A percentile compares a stretch with the other conserved stretches of the same genome.
These are phyloP conservation scores for Phlyctochytrium planicorne DNA, from an alignment of 192 early-diverging fungal species.

Conservation along the genomic window DNA sequence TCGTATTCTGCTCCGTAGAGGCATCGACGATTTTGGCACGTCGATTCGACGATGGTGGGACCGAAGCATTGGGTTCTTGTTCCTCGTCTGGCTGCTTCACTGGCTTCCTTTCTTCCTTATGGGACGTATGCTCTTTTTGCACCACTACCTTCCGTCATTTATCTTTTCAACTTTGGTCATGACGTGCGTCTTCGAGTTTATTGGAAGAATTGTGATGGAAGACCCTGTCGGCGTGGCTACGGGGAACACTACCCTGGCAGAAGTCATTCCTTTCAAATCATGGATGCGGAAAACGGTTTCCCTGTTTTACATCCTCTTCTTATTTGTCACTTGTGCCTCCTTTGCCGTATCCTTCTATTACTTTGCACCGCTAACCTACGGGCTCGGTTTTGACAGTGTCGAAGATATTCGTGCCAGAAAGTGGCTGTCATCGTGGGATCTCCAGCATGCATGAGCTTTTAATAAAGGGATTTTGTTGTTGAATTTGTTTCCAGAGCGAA, in stretches of 20 bases:
- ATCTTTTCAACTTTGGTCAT: conserved; percentile 78
- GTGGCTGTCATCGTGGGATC: conserved; percentile 80
- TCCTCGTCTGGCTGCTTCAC: conserved; percentile 81
- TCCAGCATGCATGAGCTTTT: conserved; percentile 68
- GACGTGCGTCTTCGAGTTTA: conserved; percentile 75
- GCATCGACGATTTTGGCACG: conserved; percentile 58
- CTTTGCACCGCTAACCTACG: conserved; percentile 89
- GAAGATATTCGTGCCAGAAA: conserved; percentile 62
- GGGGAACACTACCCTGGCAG: conserved; percentile 14
- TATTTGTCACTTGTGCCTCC: conserved; percentile 41
- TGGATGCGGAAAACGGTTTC: conserved; percentile 26
- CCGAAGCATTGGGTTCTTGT: conserved; percentile 71
- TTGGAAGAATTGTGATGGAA: conserved; percentile 35
- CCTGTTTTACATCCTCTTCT: conserved; percentile 36
- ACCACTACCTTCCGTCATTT: conserved; percentile 91
- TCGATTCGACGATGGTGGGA: conserved; percentile 59
- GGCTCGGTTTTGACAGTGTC: conserved; percentile 61
- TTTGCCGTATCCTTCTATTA: conserved; percentile 66
- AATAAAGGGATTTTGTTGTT: background rate
- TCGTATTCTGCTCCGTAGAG: conserved; percentile 68
- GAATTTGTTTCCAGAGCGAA: background rate
- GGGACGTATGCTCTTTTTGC: conserved; percentile 89
- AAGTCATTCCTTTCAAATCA: conserved; percentile 19
- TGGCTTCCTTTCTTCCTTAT: conserved; percentile 91
- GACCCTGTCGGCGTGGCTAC: conserved; percentile 7